Evolutionary conservation across 2,329 filamentous ascomycete genomes (phyloP).

Genomic region (Arthroderma sp.): DNA sequence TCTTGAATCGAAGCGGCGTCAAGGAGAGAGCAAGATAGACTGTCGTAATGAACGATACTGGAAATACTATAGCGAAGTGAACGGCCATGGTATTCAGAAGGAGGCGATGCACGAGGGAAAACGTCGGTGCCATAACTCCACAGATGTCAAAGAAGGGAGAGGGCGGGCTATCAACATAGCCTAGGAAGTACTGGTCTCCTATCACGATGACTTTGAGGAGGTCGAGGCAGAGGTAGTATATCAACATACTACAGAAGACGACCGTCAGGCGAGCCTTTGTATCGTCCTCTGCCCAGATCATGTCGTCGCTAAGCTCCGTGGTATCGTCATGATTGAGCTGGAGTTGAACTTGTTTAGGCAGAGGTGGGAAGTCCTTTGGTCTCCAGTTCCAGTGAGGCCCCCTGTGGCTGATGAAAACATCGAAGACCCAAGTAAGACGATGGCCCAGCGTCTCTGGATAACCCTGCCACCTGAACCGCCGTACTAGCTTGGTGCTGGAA

Average conservation of each 20-base stretch:
- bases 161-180: conserved; percentile 39
- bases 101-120: conserved; percentile 47
- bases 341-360: conserved; percentile 21
- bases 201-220: conserved; percentile 55
- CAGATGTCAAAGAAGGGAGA: conserved; percentile 34
- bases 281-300: neutral
- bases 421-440: conserved; percentile 47
- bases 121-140: conserved; percentile 30
- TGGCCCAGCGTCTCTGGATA: conserved; percentile 41
- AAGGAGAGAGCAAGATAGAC: conserved; percentile 43
- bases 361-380: conserved; percentile 33
- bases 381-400: conserved; percentile 52
- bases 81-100: conserved; percentile 46
- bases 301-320: conserved; percentile 3
- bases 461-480: conserved; percentile 40
- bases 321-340: conserved; percentile 17
- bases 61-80: conserved; percentile 47
- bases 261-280: conserved; percentile 26
- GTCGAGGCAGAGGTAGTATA: conserved; percentile 58
- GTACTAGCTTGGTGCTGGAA: neutral
- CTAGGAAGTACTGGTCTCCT: conserved; percentile 66
- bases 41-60: conserved; percentile 51
- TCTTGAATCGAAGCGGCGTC: conserved; percentile 42
- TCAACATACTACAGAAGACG: conserved; percentile 40
- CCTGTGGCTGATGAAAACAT: conserved; percentile 47